Conservation (phyloP, 2,329 filamentous ascomycete genomes). For the Fusarium sp. region DNA sequence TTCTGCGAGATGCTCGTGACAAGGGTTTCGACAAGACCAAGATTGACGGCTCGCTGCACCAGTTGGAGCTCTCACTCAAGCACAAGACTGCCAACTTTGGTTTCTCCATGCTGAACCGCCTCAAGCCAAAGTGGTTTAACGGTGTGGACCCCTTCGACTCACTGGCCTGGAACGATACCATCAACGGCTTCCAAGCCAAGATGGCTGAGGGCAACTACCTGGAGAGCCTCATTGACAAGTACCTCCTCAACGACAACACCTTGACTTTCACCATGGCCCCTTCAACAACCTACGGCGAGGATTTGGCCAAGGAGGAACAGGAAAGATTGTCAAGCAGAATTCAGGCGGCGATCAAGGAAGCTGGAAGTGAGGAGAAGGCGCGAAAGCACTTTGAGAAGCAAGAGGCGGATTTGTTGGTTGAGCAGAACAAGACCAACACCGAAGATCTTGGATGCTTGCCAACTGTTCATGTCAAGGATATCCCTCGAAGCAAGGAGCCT, state of each 20-base stretch:
- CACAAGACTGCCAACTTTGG: conserved; percentile 98
- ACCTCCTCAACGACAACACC: conserved; percentile 86
- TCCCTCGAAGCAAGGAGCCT: conserved; percentile 79
- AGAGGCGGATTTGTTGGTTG: conserved; percentile 81
- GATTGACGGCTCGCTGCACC: conserved; percentile 92
- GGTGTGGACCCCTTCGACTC: conserved; percentile 92
- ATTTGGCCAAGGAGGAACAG: conserved; percentile 81
- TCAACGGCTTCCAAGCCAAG: conserved; percentile 82
- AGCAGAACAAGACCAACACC: conserved; percentile 85
- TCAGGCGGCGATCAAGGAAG: conserved; percentile 72
- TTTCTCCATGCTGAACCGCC: conserved; percentile 86
- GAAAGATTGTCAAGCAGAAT: conserved; percentile 81
- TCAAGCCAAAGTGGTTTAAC: conserved; percentile 95
- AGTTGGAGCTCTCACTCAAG: conserved; percentile 91
- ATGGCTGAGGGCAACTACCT: conserved; percentile 83
- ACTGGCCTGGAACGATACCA: conserved; percentile 90
- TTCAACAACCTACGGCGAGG: conserved; percentile 77
- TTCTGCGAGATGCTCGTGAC: conserved; percentile 74
- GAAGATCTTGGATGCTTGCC: conserved; percentile 90
- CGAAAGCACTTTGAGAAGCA: conserved; percentile 77
- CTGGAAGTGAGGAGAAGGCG: conserved; percentile 78
- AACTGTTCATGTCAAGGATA: conserved; percentile 88
- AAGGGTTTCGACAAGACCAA: conserved; percentile 91
- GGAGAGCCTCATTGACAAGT: conserved; percentile 87
- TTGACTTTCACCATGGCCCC: conserved; percentile 96